These are phyloP conservation scores for Melampsora larici-populina DNA, from an alignment of 1,284 basidiomycete genomes.

Conservation along the genomic window DNA sequence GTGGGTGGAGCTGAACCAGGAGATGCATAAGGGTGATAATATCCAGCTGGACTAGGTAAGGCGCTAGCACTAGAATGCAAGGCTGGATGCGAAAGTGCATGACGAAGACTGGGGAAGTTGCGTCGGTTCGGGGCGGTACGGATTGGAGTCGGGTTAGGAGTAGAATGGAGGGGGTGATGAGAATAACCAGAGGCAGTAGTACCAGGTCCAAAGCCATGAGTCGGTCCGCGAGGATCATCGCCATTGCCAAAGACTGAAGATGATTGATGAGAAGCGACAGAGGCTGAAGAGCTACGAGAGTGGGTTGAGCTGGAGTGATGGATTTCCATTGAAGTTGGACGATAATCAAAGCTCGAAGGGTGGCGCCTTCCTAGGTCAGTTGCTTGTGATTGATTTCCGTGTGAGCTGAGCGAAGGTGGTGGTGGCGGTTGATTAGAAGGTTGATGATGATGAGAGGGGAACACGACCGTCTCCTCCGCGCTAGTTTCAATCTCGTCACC, in stretches of 20 bases:
- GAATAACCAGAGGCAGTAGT: neutral
- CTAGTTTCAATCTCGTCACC: neutral
- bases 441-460: neutral
- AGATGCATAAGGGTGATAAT: conserved; percentile 13
- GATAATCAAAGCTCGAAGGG: no score
- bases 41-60: conserved; percentile 1
- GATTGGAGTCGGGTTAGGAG: conserved; percentile 19
- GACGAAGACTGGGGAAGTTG: conserved; percentile 30
- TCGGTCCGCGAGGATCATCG: neutral
- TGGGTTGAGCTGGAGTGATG: conserved; percentile 32
- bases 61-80: conserved; percentile 11
- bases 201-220: conserved; percentile 2
- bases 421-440: neutral
- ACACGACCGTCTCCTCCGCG: neutral
- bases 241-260: conserved; percentile 31
- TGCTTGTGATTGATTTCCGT: neutral
- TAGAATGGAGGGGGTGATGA: conserved; percentile 4
- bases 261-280: conserved; percentile 25
- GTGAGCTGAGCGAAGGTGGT: neutral
- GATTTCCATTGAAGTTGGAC: neutral
- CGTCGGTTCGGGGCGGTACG: conserved; percentile 13
- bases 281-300: conserved; percentile 29
- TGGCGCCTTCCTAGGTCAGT: no score
- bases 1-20: conserved; percentile 30
- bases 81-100: conserved; percentile 36